Conservation (phyloP, 495 filamentous ascomycete species). For the Penicillium canescens region DNA sequence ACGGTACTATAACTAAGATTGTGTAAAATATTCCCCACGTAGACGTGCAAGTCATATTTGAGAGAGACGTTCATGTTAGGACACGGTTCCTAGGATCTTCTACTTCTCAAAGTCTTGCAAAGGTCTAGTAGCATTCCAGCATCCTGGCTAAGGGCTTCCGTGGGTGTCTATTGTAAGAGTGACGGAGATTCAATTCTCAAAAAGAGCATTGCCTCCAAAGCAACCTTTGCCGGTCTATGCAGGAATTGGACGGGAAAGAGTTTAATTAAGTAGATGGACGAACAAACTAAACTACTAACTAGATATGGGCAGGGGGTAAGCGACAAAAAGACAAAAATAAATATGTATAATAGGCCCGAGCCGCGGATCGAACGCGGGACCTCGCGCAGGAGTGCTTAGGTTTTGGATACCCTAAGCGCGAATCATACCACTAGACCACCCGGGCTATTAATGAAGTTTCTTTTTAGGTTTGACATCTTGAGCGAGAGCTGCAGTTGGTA, state of each 20-base stretch:
- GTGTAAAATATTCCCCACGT: no score
- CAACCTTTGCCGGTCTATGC: no score
- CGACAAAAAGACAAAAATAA: no score
- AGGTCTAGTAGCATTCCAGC: background rate
- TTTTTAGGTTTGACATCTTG: no score
- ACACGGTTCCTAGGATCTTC: background rate
- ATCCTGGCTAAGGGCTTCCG: background rate
- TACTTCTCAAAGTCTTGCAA: background rate
- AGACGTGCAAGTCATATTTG: background rate
- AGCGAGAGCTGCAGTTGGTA: no score
- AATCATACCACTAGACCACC: conserved; percentile 44
- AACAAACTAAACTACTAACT: no score
- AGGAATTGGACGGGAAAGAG: no score
- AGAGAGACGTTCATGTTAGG: conserved; percentile 2
- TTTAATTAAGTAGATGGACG: no score
- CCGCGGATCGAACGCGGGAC: conserved; percentile 6
- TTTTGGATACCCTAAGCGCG: conserved; percentile 33
- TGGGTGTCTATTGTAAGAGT: background rate
- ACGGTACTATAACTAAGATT: no score
- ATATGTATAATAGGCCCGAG: background rate
- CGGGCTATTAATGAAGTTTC: conserved; percentile 9
- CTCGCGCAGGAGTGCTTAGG: conserved; percentile 4
- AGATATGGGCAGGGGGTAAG: no score
- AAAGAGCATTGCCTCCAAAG: no score
- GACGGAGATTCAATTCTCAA: no score